Base-by-base conservation (phyloP, 2,329 filamentous ascomycete species). In the Sporothrix variecibatus region DNA sequence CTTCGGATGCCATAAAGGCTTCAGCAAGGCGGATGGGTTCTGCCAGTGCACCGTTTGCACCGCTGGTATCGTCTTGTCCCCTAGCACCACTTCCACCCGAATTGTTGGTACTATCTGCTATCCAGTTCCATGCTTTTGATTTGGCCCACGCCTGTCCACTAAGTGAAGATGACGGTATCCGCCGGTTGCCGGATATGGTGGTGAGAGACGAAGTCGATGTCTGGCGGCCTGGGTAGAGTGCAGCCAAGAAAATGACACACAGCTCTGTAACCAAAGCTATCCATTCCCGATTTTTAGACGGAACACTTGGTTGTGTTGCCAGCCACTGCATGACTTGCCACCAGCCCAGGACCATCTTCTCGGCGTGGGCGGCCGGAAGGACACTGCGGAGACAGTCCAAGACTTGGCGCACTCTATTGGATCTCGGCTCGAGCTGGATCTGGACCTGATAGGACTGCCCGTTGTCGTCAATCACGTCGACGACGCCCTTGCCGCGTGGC, bases 291-390 rank as follows among this genome's bases (percentile, higher is more conserved):
- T 92, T 86, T 3, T 82, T 81, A 17, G 85, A 80, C 8, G 83
- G 79, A 3, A 86, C 82, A 0, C 72, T 72, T 3, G 76, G 58
- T 15, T 74, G 75, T 7, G 71, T 79, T 40, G 84, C 83, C 56
- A 93, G 84, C 93, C 93, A 95, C 75, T 90, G 88, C 82, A 92
- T 87, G 26, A 89, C 86, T 79, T 93, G 91, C 87, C 92, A 93
- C 92, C 93, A 95, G 1, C 88, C 89, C 11, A 90, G 86, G 73
- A 93, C 83, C 11, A 94, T 82, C 34, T 85, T 92, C 83, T 85
- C 91, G 75, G 83, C 89, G 56, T 87, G 85, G 0, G 86, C 84
- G 26, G 89, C 84, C 7, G 89, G 88, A 38, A 94, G 80, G 46
- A 92, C 86, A 76, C 91, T 90, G 74, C 88, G 88, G 79, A 91